Conservation (phyloP, 2,329 filamentous ascomycete species). For the Aspergillus neoniger region DNA sequence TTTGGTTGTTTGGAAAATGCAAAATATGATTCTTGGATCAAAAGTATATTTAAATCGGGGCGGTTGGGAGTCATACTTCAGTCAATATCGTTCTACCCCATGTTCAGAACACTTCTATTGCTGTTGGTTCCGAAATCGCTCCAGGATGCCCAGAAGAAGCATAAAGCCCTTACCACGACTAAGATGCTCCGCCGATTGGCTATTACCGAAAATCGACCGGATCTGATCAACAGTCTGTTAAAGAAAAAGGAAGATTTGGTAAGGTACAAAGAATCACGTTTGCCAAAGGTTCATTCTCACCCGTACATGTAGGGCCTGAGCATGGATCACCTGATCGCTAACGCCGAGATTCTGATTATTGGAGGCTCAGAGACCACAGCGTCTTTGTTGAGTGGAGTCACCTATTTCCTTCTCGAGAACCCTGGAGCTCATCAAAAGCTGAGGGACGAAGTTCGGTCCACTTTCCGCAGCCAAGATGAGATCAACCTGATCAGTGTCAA, state of each 20-base stretch:
- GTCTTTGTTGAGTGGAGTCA: slow-evolving; percentile 42
- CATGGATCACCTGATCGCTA: slow-evolving; percentile 41
- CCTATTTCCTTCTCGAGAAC: slow-evolving; percentile 38
- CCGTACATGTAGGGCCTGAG: slow-evolving; percentile 19
- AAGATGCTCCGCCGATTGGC: too few species aligned
- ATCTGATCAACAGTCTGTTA: too few species aligned
- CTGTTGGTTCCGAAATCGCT: neutral
- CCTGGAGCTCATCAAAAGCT: slow-evolving; percentile 15
- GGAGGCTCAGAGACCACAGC: slow-evolving; percentile 52
- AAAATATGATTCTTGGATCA: slow-evolving; percentile 43
- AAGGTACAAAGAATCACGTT: too few species aligned
- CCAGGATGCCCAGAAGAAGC: too few species aligned
- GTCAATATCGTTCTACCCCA: too few species aligned
- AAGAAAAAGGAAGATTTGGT: too few species aligned
- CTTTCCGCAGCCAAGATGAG: slow-evolving; percentile 28
- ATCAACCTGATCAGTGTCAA: slow-evolving; percentile 36
- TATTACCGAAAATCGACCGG: too few species aligned
- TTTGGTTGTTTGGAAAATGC: slow-evolving; percentile 42
- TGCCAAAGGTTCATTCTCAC: too few species aligned
- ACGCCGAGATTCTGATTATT: slow-evolving; percentile 41
- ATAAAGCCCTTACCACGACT: too few species aligned
- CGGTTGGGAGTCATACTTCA: too few species aligned
- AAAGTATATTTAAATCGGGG: too few species aligned
- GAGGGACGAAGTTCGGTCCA: slow-evolving; percentile 19
- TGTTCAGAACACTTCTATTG: neutral